phyloP scores from a whole-genome alignment of 139 green algal genomes.

The Pycnococcus provasolii region DNA sequence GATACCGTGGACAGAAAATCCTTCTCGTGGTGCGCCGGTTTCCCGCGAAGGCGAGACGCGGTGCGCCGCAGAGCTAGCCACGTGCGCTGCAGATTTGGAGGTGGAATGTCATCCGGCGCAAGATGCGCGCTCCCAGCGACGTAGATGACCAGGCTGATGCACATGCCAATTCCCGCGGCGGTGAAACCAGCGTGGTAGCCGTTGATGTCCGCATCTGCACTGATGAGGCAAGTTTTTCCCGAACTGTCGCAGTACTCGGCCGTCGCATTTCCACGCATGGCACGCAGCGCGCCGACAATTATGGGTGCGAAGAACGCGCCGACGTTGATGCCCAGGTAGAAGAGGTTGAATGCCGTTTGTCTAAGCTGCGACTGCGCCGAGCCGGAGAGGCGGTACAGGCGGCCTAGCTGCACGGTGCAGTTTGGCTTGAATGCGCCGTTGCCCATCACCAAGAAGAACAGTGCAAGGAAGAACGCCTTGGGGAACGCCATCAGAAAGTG shows the following conservation, averaged over 20 bases:
- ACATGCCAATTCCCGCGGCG: conserved; percentile 22
- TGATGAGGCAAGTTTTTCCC: too few relatives aligned
- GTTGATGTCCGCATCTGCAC: neutral
- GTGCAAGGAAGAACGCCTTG: conserved; percentile 15
- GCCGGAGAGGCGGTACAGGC: conserved; percentile 8
- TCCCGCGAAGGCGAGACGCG: neutral
- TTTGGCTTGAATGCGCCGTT: conserved; percentile 29
- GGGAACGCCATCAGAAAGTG: conserved; percentile 13
- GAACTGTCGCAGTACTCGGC: too few relatives aligned
- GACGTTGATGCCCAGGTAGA: conserved; percentile 29
- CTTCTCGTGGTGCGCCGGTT: neutral
- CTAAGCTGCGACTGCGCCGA: neutral
- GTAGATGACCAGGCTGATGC: conserved; percentile 8
- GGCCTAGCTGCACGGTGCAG: conserved; percentile 8
- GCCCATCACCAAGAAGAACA: conserved; percentile 17
- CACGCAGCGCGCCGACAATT: conserved; percentile 4
- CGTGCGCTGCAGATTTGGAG: neutral
- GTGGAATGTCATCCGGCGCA: neutral
- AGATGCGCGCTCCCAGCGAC: neutral
- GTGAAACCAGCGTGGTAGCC: conserved; percentile 14
- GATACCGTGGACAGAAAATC: neutral
- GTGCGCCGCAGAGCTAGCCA: neutral
- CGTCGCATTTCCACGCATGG: neutral
- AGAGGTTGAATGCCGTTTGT: conserved; percentile 21
- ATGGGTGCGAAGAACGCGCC: conserved; percentile 26